phyloP scores from a whole-genome alignment of 176 grass and related monocot genomes.

The Carex pumila region DNA sequence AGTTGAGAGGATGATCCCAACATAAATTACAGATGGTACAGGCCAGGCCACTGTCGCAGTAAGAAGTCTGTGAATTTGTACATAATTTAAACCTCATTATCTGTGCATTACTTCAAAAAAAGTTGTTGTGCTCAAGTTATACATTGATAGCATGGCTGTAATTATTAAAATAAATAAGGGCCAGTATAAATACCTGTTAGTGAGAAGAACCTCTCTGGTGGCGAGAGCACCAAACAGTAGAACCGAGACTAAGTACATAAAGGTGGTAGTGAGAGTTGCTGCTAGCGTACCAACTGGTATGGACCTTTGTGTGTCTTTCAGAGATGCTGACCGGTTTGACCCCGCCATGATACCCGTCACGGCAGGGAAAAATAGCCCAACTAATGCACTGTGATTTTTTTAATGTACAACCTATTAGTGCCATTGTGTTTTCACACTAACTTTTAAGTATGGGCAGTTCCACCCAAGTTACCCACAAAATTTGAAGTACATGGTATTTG shows the following conservation, averaged over 20 bases:
- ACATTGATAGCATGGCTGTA: background rate
- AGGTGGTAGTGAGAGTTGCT: constrained; percentile 76
- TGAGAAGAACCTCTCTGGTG: constrained; percentile 89
- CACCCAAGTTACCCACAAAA: background rate
- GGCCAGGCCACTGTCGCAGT: constrained; percentile 97
- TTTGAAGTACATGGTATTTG: background rate
- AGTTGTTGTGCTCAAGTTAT: background rate
- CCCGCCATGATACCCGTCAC: constrained; percentile 99
- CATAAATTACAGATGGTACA: constrained; percentile 80
- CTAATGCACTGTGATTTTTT: constrained; percentile 74
- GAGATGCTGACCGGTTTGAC: constrained; percentile 87
- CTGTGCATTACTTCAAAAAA: background rate
- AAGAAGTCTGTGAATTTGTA: constrained; percentile 60
- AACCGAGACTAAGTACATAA: constrained; percentile 80
- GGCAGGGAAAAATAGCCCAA: constrained; percentile 95
- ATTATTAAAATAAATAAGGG: constrained; percentile 5
- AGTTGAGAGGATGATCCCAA: constrained; percentile 94
- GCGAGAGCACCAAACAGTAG: constrained; percentile 87
- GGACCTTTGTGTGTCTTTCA: constrained; percentile 96
- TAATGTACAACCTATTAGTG: background rate
- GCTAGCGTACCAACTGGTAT: constrained; percentile 89
- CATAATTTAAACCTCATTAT: constrained; percentile 1
- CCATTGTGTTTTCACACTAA: background rate
- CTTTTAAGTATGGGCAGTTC: background rate
- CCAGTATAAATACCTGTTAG: constrained; percentile 48